Conservation (phyloP, 2,329 filamentous ascomycete genomes). For the Fusarium bactridioides region DNA sequence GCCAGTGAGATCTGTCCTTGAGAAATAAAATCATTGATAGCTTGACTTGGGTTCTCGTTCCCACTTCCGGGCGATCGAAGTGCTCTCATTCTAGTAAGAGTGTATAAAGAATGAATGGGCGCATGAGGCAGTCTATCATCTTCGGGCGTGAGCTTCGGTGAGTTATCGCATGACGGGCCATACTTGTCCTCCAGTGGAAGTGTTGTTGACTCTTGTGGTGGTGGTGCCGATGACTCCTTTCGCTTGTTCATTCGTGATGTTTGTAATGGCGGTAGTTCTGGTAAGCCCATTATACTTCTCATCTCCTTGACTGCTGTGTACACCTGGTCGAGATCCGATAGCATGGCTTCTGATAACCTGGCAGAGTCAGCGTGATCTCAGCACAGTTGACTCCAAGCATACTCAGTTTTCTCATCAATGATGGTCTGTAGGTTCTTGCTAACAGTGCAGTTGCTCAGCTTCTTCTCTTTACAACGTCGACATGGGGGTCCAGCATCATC, state of each 20-base stretch:
- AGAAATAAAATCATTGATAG: constrained; percentile 47
- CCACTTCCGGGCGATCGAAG: constrained; percentile 46
- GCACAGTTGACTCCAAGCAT: fast-evolving
- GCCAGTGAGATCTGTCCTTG: constrained; percentile 52
- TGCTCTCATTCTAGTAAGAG: constrained; percentile 48
- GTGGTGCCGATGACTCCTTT: constrained; percentile 2
- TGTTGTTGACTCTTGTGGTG: not conserved
- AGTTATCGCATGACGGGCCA: constrained; percentile 41
- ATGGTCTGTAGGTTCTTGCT: constrained; percentile 53
- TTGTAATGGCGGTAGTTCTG: constrained; percentile 35
- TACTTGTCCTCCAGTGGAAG: constrained; percentile 23
- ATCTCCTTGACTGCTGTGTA: constrained; percentile 38
- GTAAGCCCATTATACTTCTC: constrained; percentile 33
- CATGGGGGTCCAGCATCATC: constrained; percentile 51
- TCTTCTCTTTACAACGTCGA: constrained; percentile 47
- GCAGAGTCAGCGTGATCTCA: not conserved
- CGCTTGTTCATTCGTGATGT: constrained; percentile 19
- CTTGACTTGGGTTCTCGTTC: constrained; percentile 23
- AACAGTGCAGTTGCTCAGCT: constrained; percentile 49
- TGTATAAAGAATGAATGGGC: constrained; percentile 51
- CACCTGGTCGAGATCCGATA: constrained; percentile 38
- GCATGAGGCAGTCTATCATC: constrained; percentile 48
- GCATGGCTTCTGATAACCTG: constrained; percentile 26
- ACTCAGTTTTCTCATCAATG: constrained; percentile 53
- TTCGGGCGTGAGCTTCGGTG: constrained; percentile 41